Conservation (phyloP, 176 grass and related monocot species). For the Elymus sibiricus region DNA sequence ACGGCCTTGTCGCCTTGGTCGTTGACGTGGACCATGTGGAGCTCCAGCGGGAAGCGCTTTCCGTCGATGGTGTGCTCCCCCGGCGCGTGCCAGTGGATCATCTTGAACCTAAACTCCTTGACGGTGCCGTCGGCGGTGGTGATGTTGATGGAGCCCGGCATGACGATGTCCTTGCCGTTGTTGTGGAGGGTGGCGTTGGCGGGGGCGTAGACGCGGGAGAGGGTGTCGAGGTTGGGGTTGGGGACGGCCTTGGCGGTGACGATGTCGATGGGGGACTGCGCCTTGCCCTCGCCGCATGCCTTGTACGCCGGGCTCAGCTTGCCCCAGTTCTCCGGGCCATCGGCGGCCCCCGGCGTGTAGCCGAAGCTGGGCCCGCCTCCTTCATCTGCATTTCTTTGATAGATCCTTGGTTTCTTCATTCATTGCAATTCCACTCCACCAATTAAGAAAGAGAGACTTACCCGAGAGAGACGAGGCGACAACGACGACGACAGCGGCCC, state of each 20-base stretch:
- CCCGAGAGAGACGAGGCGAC: neutral
- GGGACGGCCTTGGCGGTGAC: slow-evolving; percentile 10
- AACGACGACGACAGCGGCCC: neutral
- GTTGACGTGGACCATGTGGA: slow-evolving; percentile 62
- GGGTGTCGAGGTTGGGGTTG: slow-evolving; percentile 2
- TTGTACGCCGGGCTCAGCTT: slow-evolving; percentile 47
- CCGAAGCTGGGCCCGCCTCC: neutral
- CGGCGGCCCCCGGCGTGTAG: neutral
- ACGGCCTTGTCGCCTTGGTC: slow-evolving; percentile 27
- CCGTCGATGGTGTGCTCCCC: slow-evolving; percentile 88
- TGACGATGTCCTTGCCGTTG: slow-evolving; percentile 43
- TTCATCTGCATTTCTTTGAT: neutral
- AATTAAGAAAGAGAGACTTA: neutral
- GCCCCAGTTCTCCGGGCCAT: slow-evolving; percentile 67
- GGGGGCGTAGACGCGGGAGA: slow-evolving; percentile 36
- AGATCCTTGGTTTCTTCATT: neutral
- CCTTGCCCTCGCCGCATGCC: slow-evolving; percentile 40
- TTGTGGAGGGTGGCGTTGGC: slow-evolving; percentile 42
- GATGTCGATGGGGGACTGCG: slow-evolving; percentile 82
- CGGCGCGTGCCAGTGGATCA: slow-evolving; percentile 66
- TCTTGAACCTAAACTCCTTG: slow-evolving; percentile 35
- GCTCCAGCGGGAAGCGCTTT: slow-evolving; percentile 52
- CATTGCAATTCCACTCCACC: too few species aligned
- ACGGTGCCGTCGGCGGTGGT: neutral
- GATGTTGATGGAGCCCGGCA: slow-evolving; percentile 32